Percentiles rank a stretch among this genome's conserved stretches.
Evolutionary conservation across 2,329 filamentous ascomycete species (phyloP).

Genomic region (Rhynchosporium agropyri): DNA sequence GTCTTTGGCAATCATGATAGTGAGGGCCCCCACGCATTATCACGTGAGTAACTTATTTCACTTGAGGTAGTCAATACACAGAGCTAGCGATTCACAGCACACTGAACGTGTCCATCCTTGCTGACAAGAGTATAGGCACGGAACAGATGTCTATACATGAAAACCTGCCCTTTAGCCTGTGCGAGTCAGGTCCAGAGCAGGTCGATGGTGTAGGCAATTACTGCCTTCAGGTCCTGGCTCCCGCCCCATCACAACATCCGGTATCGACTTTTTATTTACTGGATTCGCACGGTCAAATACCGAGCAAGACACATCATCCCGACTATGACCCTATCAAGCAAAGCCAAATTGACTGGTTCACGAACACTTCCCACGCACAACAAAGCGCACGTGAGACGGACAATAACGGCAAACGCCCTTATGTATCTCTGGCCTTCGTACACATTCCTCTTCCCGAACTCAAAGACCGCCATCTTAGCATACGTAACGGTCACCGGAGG

Average conservation of each 20-base stretch:
- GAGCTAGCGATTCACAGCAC: slow-evolving; percentile 33
- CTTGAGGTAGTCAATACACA: slow-evolving; percentile 29
- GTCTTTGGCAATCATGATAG: slow-evolving; percentile 98
- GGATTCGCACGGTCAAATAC: slow-evolving; percentile 87
- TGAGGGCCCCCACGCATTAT: slow-evolving; percentile 58
- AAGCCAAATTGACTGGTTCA: slow-evolving; percentile 92
- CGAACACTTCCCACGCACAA: slow-evolving; percentile 65
- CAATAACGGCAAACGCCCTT: slow-evolving; percentile 72
- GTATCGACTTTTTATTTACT: slow-evolving; percentile 89
- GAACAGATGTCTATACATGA: slow-evolving; percentile 83
- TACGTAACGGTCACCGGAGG: slow-evolving; percentile 70
- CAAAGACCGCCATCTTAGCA: slow-evolving; percentile 57
- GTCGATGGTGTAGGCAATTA: slow-evolving; percentile 93
- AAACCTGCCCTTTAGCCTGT: slow-evolving; percentile 82
- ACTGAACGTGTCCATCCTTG: slow-evolving; percentile 34
- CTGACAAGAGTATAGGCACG: slow-evolving; percentile 44
- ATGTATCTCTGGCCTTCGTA: slow-evolving; percentile 93
- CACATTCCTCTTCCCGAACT: slow-evolving; percentile 95
- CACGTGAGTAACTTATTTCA: slow-evolving; percentile 43
- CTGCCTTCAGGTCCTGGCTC: slow-evolving; percentile 81
- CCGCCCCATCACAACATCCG: slow-evolving; percentile 75
- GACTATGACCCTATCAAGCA: slow-evolving; percentile 96
- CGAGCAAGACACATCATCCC: slow-evolving; percentile 77
- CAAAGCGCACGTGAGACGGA: slow-evolving; percentile 74
- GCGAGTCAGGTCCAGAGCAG: slow-evolving; percentile 74